phyloP scores from a whole-genome alignment of 2,329 filamentous ascomycete genomes.

The Microdochium nivale region DNA sequence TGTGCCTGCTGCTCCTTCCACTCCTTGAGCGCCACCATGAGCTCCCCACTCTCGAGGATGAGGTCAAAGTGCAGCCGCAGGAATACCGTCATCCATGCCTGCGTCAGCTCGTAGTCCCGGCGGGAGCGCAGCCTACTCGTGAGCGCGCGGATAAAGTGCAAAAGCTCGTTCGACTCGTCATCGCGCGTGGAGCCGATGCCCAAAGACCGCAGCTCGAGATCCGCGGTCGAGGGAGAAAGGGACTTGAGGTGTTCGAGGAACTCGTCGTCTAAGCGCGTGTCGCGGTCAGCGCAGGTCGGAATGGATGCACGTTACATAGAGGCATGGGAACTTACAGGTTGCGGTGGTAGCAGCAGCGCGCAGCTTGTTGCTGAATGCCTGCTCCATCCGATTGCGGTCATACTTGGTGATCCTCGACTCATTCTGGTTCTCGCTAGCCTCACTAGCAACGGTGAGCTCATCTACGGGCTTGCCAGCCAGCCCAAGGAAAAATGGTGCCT shows the following conservation, averaged over 20 bases:
- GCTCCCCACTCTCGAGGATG: slow-evolving; percentile 37
- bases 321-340: slow-evolving; percentile 44
- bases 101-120: slow-evolving; percentile 84
- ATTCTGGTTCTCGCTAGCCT: slow-evolving; percentile 16
- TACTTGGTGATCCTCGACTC: slow-evolving; percentile 61
- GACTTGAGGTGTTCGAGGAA: slow-evolving; percentile 75
- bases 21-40: slow-evolving; percentile 51
- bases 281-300: slow-evolving; percentile 2
- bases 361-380: slow-evolving; percentile 50
- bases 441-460: slow-evolving; percentile 15
- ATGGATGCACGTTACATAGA: not conserved
- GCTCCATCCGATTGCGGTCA: slow-evolving; percentile 48
- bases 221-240: slow-evolving; percentile 75
- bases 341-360: slow-evolving; percentile 41
- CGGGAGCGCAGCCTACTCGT: slow-evolving; percentile 60
- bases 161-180: slow-evolving; percentile 57
- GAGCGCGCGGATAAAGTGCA: slow-evolving; percentile 73
- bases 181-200: slow-evolving; percentile 32
- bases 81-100: slow-evolving; percentile 97
- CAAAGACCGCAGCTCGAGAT: slow-evolving; percentile 83
- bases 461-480: slow-evolving; percentile 7
- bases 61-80: slow-evolving; percentile 65
- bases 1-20: slow-evolving; percentile 68
- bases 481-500: slow-evolving; percentile 83
- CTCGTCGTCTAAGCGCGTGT: slow-evolving; percentile 37